Conservation (phyloP, 1,284 basidiomycete species). For the Xanthoconium separans region DNA sequence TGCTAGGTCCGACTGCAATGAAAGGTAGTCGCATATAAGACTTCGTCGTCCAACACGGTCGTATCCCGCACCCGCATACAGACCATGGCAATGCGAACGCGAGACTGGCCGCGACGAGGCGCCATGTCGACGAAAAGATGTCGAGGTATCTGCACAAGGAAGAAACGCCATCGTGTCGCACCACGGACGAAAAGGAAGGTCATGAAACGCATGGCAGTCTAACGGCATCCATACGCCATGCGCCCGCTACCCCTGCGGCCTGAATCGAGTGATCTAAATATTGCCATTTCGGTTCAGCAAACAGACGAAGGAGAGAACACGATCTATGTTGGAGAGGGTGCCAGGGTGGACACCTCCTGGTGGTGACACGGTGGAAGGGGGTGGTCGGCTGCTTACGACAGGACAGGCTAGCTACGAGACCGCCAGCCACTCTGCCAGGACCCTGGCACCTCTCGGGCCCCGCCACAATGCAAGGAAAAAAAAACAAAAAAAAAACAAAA, state of each 20-base stretch:
- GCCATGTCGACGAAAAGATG: conserved; percentile 24
- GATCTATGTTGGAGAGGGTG: too few species aligned
- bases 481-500: too few species aligned
- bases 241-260: conserved; percentile 36
- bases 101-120: conserved; percentile 29
- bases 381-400: too few species aligned
- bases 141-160: too few species aligned
- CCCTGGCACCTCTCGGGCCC: too few species aligned
- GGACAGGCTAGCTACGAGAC: too few species aligned
- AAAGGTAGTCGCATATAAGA: background rate
- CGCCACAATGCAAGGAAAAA: too few species aligned
- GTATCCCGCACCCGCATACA: conserved; percentile 29
- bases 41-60: background rate
- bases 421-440: too few species aligned
- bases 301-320: background rate
- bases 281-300: background rate
- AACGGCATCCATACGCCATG: conserved; percentile 36
- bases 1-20: background rate
- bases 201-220: conserved; percentile 20
- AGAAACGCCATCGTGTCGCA: too few species aligned
- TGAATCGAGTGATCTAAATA: conserved; percentile 36
- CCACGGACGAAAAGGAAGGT: too few species aligned
- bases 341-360: too few species aligned
- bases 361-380: too few species aligned
- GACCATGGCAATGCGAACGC: conserved; percentile 36